Base-by-base conservation (phyloP, 75 land plant genomes). In the Cunninghamia lanceolata region DNA sequence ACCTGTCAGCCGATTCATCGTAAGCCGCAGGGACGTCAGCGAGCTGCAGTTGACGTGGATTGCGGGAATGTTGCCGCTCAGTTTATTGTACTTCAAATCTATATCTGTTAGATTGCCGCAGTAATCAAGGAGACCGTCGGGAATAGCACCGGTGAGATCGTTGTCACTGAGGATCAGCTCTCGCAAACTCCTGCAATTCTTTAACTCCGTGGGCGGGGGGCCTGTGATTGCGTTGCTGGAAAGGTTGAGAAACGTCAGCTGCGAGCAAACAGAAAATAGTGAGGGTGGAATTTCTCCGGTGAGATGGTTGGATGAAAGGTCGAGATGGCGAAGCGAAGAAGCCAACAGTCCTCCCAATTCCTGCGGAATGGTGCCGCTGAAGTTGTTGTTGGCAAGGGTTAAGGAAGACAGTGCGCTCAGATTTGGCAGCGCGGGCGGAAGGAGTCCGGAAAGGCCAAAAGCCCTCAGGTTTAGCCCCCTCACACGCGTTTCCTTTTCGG, bases 211-310 rank as follows among this genome's bases (percentile, higher is more conserved):
- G 0, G 94, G 92, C 56, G 90, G 45, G 8, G 17, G 76, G 1
- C 95, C 95, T 25, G 3, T 0, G 68, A 94, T 83, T 9, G 46
- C 15, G 73, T 94, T 94, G 38, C 47, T 89, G 14, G 94, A 92
- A 21, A 94, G 70, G 83, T 94, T 92, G 63, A 94, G 82, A 15
- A 45, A 2, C 19, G 83, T 19, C 40, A 94, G 83, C 10, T 30
- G 59, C 78, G 93, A 92, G 39, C 75, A 73, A 13, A 14, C 83
- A 4, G 50, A 76, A 84, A 85, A 95, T 1, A 82, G 47, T 25
- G 39, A 71, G 40, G 80, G 68, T 28, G 86, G 83, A 85, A 90
- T 77, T 15, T 15, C 85, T 50, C 89, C 94, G 76, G 89, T 50
- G 30, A 96, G 76, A 34, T 79, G 63, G 73, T 94, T 94, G 3